Evolutionary conservation across 169 alveolate genomes (phyloP), one percentile per base, ranked within the genome.

Genomic region (Plasmodium coatneyi): DNA sequence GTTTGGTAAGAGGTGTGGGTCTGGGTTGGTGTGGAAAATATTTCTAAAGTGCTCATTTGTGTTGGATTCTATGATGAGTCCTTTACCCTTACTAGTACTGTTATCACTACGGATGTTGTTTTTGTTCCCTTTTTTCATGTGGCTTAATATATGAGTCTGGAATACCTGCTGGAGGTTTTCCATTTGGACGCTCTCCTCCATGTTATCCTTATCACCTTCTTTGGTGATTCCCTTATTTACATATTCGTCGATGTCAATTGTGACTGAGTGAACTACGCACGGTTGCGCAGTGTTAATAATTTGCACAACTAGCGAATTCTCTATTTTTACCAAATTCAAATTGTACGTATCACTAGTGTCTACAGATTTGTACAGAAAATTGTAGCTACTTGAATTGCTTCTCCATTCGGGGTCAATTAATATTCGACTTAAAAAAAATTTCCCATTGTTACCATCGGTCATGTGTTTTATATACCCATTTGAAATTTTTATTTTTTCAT

Each of bases 381-480:
- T 91, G 41, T 91, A 91, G 82, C 74, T 91, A 71, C 56, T 70
- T 12, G 82, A 71, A 71, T 81, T 81, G 14, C 74, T 80, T 76
- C 71, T 91, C 95, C 95, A 91, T 12, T 80, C 81, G 5, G 95
- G 95, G 39, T 91, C 84, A 46, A 91, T 70, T 81, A 91, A 80
- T 91, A 91, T 71, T 91, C 84, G 71, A 71, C 92, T 71, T 49
- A 91, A 39, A 28, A 80, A 46, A 70, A 91, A 56, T 6, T 80
- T 28, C 1, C 82, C 78, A 12, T 71, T 78, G 1, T 49, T 56
- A 32, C n/a, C 34, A 91, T 71, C 92, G 10, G 22, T 36, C 56
- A 22, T 71, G 74, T 91, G 83, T 91, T 80, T 91, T 81, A 91
- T 71, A 70, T 80, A 91, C 5, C 80, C 83, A 43, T 80, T 54